Evolutionary conservation across 108 stramenopile genomes (phyloP).

Genomic region (Stephanodiscus triporus): DNA sequence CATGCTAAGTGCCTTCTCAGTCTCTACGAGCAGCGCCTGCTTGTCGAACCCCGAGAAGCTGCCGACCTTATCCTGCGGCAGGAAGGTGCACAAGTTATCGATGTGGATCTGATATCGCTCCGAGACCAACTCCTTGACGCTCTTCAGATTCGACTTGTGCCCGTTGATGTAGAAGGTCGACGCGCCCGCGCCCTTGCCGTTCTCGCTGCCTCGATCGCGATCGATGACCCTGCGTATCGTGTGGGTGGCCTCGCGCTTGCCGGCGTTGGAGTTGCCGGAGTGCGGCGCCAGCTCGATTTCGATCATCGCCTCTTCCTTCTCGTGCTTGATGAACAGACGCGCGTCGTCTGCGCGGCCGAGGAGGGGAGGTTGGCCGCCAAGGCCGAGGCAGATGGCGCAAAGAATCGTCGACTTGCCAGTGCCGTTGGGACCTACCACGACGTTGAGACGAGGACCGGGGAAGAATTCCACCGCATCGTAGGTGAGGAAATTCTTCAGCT

Average conservation of each 20-base stretch:
- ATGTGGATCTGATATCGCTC: constrained; percentile 78
- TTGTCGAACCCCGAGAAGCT: constrained; percentile 86
- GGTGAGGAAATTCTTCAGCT: constrained; percentile 78
- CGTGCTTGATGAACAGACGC: constrained; percentile 86
- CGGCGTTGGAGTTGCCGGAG: neutral
- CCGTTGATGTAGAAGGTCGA: constrained; percentile 63
- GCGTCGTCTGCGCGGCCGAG: constrained; percentile 91
- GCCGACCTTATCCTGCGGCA: constrained; percentile 96
- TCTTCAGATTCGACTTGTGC: constrained; percentile 43
- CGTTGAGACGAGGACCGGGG: constrained; percentile 87
- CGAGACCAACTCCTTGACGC: constrained; percentile 66
- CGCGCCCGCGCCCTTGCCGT: constrained; percentile 38
- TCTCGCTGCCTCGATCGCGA: constrained; percentile 49
- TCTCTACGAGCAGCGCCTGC: constrained; percentile 80
- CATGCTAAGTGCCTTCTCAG: constrained; percentile 75
- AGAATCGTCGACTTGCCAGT: constrained; percentile 95
- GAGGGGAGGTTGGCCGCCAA: constrained; percentile 84
- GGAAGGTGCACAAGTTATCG: constrained; percentile 95
- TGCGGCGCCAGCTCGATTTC: constrained; percentile 80
- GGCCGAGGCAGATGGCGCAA: constrained; percentile 93
- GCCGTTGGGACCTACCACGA: constrained; percentile 94
- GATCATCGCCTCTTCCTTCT: constrained; percentile 73
- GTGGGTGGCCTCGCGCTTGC: constrained; percentile 25
- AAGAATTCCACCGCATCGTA: constrained; percentile 70
- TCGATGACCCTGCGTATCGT: constrained; percentile 52